These are phyloP conservation scores for Adansonia digitata DNA, from an alignment of 345 rosid species.

Conservation along the genomic window DNA sequence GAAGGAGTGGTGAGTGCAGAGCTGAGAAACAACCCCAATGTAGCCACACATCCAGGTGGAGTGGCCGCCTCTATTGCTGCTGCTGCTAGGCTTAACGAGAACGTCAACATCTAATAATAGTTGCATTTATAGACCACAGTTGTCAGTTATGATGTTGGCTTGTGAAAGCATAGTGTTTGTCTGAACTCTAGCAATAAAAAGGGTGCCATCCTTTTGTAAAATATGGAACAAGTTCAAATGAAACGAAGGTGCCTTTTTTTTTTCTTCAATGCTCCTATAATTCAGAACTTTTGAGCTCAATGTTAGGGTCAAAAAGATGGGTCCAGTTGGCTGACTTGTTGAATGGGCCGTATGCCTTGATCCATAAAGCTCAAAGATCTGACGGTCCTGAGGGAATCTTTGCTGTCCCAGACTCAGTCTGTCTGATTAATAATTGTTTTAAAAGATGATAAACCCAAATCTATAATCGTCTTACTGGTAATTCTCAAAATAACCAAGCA, in stretches of 20 bases:
- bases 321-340: no score
- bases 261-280: neutral
- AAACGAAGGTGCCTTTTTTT: neutral
- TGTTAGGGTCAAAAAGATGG: no score
- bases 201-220: neutral
- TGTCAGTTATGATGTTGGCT: neutral
- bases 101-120: neutral
- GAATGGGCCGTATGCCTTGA: no score
- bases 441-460: no score
- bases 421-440: no score
- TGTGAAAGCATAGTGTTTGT: neutral
- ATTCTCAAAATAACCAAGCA: no score
- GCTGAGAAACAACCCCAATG: constrained; percentile 52
- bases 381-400: no score
- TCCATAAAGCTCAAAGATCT: no score
- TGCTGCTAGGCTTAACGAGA: constrained; percentile 66
- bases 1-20: constrained; percentile 65
- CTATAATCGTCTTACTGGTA: no score
- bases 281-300: neutral
- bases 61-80: constrained; percentile 60
- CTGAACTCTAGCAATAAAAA: neutral
- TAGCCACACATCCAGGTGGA: constrained; percentile 49
- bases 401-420: no score
- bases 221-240: neutral
- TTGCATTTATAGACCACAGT: neutral